phyloP scores from a whole-genome alignment of 345 rosid genomes.

The Eucalyptus sp. region DNA sequence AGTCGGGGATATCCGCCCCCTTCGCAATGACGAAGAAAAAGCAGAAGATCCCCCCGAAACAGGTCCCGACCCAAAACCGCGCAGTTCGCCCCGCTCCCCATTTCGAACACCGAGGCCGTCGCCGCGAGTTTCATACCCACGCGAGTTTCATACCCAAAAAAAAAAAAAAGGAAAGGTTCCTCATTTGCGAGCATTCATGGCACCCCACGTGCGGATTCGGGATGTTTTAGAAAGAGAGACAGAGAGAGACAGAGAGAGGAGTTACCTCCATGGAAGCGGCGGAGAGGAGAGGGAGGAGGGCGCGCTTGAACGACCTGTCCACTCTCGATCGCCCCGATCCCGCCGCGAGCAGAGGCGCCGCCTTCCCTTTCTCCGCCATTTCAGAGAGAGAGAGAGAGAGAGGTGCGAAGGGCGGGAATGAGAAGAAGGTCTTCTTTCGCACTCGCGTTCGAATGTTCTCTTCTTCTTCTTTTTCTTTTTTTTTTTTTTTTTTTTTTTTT shows the following conservation, averaged over 20 bases:
- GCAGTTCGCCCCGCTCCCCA: background rate
- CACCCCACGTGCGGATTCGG: background rate
- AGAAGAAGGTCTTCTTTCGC: background rate
- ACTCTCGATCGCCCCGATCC: background rate
- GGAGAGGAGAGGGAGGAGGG: constrained; percentile 4
- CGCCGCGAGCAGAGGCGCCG: background rate
- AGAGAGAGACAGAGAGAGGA: background rate
- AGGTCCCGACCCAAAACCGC: background rate
- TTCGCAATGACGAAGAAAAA: background rate
- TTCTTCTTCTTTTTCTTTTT: rapidly evolving
- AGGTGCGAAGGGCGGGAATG: background rate
- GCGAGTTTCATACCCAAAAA: background rate
- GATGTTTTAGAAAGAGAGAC: background rate
- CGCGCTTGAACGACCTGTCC: constrained; percentile 2
- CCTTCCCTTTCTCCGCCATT: background rate
- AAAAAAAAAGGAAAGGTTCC: background rate
- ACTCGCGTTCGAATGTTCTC: background rate
- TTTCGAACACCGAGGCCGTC: background rate
- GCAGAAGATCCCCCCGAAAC: background rate
- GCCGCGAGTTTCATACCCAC: background rate
- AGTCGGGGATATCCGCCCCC: background rate
- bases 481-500: background rate
- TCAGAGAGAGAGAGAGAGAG: background rate
- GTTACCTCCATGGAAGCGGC: background rate
- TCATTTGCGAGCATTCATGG: background rate